Base-by-base conservation (phyloP, 2,329 filamentous ascomycete genomes). In the Neophaeococcomyces aloes region DNA sequence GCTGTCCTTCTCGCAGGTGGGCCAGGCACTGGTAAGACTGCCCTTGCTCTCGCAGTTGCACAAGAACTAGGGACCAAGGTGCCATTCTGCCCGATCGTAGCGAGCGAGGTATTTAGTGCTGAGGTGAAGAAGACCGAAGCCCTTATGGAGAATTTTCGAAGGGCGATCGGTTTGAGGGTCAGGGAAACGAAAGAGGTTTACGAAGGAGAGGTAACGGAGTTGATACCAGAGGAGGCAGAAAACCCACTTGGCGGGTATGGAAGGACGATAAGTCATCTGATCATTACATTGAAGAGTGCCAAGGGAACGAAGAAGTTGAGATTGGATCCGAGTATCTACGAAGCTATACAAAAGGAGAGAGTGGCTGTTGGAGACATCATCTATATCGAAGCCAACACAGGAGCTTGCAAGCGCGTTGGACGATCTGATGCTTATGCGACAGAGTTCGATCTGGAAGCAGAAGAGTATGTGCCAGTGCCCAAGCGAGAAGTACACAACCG, bases 401-500 rank as follows among this genome's bases (percentile, higher is more conserved):
- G 91, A 51, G 88, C 91, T 37, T 94, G 93, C 70, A 98, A 98
- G 72, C 79, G 91, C 57, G 91, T 98, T 8, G 91, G 91, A 40
- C 78, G 91, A 59, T 94, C 86, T 35, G 91, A 98, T 63, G 91
- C 91, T 21, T 96, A 96, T 64, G 89, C 88, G 21, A 98, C 91
- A 40, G 91, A 98, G 64, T 98, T 98, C 62, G 91, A 98, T 62
- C 78, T 98, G 38, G 91, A 98, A 69, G 91, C 91, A 2, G 91
- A 98, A 67, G 91, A 98, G 67, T 98, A 98, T 64, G 91, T 98
- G 53, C 91, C 91, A 4, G 93, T 98, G 51, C 91, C 91, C 46
- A 98, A 98, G 71, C 91, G 91, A 46, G 91, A 98, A 59, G 91
- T 98, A 42, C 91, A 96, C 72, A 98, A 98, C 78, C 96, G 95